Conservation (phyloP, 768 basidiomycete genomes). For the Fomitopsis pulvina region DNA sequence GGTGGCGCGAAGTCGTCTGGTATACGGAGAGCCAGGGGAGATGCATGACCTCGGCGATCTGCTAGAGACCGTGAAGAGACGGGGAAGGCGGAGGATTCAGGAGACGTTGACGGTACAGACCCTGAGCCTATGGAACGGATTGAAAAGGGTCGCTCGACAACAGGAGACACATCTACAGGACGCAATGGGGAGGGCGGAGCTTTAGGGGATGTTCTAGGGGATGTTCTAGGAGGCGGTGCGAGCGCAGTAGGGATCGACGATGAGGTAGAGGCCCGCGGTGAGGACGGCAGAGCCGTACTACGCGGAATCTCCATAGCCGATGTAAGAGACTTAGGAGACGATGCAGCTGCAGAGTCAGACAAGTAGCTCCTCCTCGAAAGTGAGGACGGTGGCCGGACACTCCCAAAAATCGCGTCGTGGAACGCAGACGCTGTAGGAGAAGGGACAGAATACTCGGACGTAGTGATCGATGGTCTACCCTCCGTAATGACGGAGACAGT, state of each 20-base stretch:
- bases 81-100: background rate
- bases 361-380: constrained; percentile 14
- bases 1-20: constrained; percentile 37
- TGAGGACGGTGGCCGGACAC: constrained; percentile 18
- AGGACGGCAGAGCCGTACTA: background rate
- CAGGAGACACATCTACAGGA: background rate
- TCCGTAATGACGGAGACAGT: constrained; percentile 40
- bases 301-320: background rate
- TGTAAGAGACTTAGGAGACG: constrained; percentile 15
- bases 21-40: constrained; percentile 26
- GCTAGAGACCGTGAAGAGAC: constrained; percentile 8
- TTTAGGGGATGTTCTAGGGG: background rate
- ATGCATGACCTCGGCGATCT: constrained; percentile 17
- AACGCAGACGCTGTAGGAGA: constrained; percentile 83
- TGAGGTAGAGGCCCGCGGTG: constrained; percentile 29
- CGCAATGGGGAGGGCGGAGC: background rate
- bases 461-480: constrained; percentile 40
- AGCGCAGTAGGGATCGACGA: constrained; percentile 50
- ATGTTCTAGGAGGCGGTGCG: constrained; percentile 39
- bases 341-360: constrained; percentile 16
- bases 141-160: background rate
- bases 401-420: constrained; percentile 45
- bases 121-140: background rate
- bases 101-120: background rate
- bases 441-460: constrained; percentile 62